Conservation (phyloP, 129 eudicot genomes). For the Scalesia atractyloides region DNA sequence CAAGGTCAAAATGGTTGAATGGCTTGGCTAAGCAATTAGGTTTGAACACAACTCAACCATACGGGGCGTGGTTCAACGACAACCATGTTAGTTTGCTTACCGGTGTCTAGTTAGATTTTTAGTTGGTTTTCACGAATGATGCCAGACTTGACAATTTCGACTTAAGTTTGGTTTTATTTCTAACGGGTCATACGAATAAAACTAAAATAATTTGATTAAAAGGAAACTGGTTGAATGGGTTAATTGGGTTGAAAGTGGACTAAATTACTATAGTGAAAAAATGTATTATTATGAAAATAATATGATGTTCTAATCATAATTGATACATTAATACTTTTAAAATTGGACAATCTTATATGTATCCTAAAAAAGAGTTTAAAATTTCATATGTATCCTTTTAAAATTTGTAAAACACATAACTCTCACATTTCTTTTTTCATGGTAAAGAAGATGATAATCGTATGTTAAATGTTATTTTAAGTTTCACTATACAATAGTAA, state of each 20-base stretch:
- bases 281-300: neutral
- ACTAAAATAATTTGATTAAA: neutral
- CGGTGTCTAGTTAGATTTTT: neutral
- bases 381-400: neutral
- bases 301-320: neutral
- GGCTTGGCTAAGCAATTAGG: constrained; percentile 54
- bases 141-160: neutral
- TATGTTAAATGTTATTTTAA: too few species aligned
- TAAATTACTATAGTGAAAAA: neutral
- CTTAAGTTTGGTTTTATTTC: too few species aligned
- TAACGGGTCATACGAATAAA: neutral
- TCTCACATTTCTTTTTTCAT: neutral
- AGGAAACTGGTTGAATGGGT: neutral
- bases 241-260: neutral
- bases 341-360: too few species aligned
- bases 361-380: too few species aligned
- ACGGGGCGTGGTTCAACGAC: constrained; percentile 61
- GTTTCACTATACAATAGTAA: neutral
- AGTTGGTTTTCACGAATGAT: neutral
- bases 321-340: neutral
- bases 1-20: neutral
- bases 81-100: constrained; percentile 50
- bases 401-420: neutral
- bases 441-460: too few species aligned
- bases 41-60: constrained; percentile 58